These are phyloP conservation scores for Murraya koenigii DNA, from an alignment of 345 rosid species.

Conservation along the genomic window DNA sequence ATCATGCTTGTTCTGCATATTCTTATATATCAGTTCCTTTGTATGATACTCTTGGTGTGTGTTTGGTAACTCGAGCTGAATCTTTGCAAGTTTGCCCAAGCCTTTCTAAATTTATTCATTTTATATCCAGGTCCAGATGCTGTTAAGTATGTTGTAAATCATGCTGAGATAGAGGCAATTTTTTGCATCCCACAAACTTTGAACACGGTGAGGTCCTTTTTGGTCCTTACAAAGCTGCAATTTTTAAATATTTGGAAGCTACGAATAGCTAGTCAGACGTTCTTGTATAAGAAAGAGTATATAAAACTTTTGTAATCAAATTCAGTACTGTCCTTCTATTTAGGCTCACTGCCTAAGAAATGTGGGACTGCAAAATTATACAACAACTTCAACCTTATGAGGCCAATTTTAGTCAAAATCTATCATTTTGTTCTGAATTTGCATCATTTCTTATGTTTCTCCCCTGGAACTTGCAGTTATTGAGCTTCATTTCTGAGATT, in stretches of 20 bases:
- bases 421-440: background rate
- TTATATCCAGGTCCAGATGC: constrained; percentile 76
- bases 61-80: constrained; percentile 1
- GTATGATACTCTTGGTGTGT: constrained; percentile 88
- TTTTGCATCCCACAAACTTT: constrained; percentile 82
- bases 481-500: constrained; percentile 74
- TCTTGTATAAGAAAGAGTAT: background rate
- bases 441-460: constrained; percentile 10
- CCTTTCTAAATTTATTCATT: constrained; percentile 18
- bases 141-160: constrained; percentile 70
- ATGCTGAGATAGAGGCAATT: constrained; percentile 72
- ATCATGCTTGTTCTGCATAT: constrained; percentile 95
- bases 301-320: background rate
- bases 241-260: background rate
- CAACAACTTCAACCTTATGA: background rate
- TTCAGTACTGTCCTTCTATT: background rate
- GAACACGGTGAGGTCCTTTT: constrained; percentile 55
- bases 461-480: constrained; percentile 45
- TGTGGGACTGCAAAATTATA: background rate
- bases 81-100: background rate
- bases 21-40: constrained; percentile 87
- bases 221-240: constrained; percentile 7
- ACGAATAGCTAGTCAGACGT: background rate
- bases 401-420: background rate
- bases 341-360: background rate